Base-by-base conservation (phyloP, 768 basidiomycete genomes). In the Pholiota microspora region DNA sequence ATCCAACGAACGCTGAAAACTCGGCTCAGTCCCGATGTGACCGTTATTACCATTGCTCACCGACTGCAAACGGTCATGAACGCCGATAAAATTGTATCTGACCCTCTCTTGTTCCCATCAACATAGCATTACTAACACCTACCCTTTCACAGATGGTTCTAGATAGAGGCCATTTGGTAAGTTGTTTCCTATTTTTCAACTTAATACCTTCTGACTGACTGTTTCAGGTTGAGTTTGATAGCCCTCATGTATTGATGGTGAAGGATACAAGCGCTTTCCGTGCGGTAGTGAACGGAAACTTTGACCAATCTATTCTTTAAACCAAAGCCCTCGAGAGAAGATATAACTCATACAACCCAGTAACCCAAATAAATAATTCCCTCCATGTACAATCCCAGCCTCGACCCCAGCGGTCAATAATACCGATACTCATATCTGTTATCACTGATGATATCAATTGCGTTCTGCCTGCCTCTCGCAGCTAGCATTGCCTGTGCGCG, bases 341-440 rank as follows among this genome's bases (percentile, higher is more conserved):
- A 42, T 18, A 23, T 18, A 42, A 16, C 3, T 18, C n/a, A 23
- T 36, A 36, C 35, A 36, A 9, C 12, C 15, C 7, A 16, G 15
- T n/a, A 12, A 7, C 35, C 35, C 35, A n/a, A 2, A 36, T 9
- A 36, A 36, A 7, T 36, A 16, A n/a, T n/a, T n/a, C n/a, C n/a
- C n/a, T n/a, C n/a, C n/a, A 40, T 36, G 16, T 23, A 40, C 2
- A 40, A 23, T 4, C 10, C 10, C n/a, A 21, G 23, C 21, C 7
- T 6, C 5, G 10, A 18, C 3, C 3, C 18, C 12, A n/a, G n/a
- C n/a, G n/a, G n/a, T 35, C 32, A 54, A 49, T 48, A 49, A 21
- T 56, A 56, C n/a, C 51, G 50, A 15, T 56, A 56, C 24, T 56
- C 50, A 9, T 45, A 40, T 35, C 55, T 51, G 1, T 36, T 49